Conservation (phyloP, 495 filamentous ascomycete genomes). For the Ascobolus immersus region DNA sequence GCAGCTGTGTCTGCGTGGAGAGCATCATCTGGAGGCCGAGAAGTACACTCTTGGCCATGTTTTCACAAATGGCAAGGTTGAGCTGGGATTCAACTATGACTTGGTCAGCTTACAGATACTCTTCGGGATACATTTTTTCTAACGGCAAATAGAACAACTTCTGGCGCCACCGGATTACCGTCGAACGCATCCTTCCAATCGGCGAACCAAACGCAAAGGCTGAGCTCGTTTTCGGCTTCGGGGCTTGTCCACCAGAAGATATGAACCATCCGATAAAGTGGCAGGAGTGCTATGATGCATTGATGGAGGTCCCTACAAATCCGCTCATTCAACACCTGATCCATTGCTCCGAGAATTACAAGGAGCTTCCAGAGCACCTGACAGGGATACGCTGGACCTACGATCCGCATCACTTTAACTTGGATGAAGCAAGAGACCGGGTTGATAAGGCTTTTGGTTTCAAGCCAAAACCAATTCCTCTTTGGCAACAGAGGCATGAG, state of each 20-base stretch:
- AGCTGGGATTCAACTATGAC: slow-evolving; percentile 6
- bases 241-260: slow-evolving; percentile 7
- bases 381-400: no score
- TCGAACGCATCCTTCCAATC: slow-evolving; percentile 4
- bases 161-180: slow-evolving; percentile 5
- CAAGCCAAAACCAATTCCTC: no score
- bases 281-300: background rate
- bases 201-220: slow-evolving; percentile 4
- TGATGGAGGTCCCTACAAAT: background rate
- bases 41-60: slow-evolving; percentile 7
- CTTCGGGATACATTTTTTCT: no score
- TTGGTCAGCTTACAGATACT: no score
- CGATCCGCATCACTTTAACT: slow-evolving; percentile 5
- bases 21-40: slow-evolving; percentile 2
- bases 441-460: slow-evolving; percentile 4
- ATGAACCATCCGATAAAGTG: slow-evolving; percentile 2
- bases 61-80: background rate
- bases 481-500: no score
- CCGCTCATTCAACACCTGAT: no score
- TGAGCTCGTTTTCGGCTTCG: slow-evolving; percentile 2
- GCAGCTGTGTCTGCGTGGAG: no score
- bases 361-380: no score
- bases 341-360: no score
- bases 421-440: slow-evolving; percentile 3
- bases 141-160: slow-evolving; percentile 2